Base-by-base conservation (phyloP, 768 basidiomycete species). In the Paxillus ammoniavirescens region DNA sequence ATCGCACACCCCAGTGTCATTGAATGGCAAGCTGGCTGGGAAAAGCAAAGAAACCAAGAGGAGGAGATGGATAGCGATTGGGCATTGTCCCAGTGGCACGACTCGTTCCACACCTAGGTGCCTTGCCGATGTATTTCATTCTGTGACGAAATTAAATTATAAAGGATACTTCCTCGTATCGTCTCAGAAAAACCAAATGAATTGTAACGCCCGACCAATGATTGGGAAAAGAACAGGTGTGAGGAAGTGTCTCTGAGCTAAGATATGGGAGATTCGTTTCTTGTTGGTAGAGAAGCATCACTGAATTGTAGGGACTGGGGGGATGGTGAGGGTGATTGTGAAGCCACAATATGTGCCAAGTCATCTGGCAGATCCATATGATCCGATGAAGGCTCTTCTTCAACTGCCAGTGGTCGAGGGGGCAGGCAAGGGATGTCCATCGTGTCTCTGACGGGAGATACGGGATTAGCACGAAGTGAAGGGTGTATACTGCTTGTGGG, bases 401-500 rank as follows among this genome's bases (percentile, higher is more conserved):
- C 73, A 10, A 58, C 54, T 18, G 50, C 60, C 14, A 56, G 55
- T 8, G 61, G 46, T 44, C 66, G 67, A 30, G 62, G 56, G 14
- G 67, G 66, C 23, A 69, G 42, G 2, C 69, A 58, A 66, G 67
- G 57, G 53, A 69, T 52, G 44, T 69, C 65, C 62, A 65, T 67
- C 9, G 61, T 72, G 38, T 74, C 76, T 58, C 71, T 72, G 17
- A 65, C 76, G 5, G 86, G 83, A 0, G 82, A 77, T 35, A 72
- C 65, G 15, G 77, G 74, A 62, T 77, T 77, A 8, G 75, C 74
- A 26, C 88, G 81, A 21, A 82, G 73, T 12, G 89, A 90, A 12
- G 89, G 90, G 58, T 92, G 90, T 49, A 92, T 91, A 63, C 89
- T 91, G 43, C 76, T 80, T 13, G 80, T 72, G 3, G 90, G 90